phyloP scores from a whole-genome alignment of 129 eudicot species.

The Centella asiatica region DNA sequence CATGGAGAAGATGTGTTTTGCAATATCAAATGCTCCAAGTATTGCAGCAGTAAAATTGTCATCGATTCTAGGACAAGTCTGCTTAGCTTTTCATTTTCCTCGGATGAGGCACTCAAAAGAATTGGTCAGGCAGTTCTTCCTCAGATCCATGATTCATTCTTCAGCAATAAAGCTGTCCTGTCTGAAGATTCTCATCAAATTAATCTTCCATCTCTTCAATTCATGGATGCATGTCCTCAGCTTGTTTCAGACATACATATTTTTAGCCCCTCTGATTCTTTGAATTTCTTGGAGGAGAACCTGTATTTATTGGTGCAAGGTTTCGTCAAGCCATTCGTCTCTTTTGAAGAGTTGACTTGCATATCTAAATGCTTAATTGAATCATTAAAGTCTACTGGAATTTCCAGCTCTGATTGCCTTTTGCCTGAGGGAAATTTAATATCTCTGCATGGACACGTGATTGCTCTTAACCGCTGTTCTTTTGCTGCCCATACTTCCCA shows the following conservation, averaged over 20 bases:
- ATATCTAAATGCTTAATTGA: constrained; percentile 17
- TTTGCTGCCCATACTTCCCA: constrained; percentile 13
- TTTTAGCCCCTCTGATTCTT: constrained; percentile 32
- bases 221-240: constrained; percentile 14
- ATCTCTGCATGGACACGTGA: constrained; percentile 53
- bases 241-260: constrained; percentile 33
- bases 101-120: constrained; percentile 20
- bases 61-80: constrained; percentile 33
- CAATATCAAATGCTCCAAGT: constrained; percentile 16
- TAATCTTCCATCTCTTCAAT: constrained; percentile 17
- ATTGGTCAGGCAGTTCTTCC: constrained; percentile 14
- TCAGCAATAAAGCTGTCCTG: constrained; percentile 3
- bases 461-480: constrained; percentile 41
- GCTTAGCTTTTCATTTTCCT: constrained; percentile 52
- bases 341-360: constrained; percentile 23
- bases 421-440: constrained; percentile 57
- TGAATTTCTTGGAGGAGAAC: constrained; percentile 30
- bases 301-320: constrained; percentile 23
- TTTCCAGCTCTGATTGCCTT: constrained; percentile 11
- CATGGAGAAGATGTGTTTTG: constrained; percentile 38
- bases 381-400: constrained; percentile 21
- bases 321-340: constrained; percentile 25
- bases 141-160: background rate
- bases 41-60: constrained; percentile 23
- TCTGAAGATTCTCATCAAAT: constrained; percentile 12